Base-by-base conservation (phyloP, 352 stramenopile species). In the Globisporangium alternatum region DNA sequence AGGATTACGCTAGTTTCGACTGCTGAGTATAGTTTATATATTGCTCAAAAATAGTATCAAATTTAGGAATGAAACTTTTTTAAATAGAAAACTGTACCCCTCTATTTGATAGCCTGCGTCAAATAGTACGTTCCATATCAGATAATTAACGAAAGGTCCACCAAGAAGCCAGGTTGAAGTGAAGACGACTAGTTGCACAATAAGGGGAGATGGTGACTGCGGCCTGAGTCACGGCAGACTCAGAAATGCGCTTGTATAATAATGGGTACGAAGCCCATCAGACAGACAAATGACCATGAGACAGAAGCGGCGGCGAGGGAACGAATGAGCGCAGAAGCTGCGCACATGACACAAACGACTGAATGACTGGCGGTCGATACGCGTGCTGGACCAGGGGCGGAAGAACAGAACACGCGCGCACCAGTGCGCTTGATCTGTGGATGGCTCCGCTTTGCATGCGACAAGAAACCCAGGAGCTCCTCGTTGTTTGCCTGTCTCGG, bases 121-220 rank as follows among this genome's bases (percentile, higher is more conserved):
- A 48, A 48, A 22, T 22, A 2, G 22, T 48, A 5, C 4, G 43
- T 13, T 13, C 43, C 17, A 22, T 48, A 48, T 22, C 9, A 8
- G 9, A 4, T 9, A 45, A 9, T 48, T 22, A 22, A 48, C 12
- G 43, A 48, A 22, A 12, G 19, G 19, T 21, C 43, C 35, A 41
- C 9, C 35, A 41, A 41, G 35, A 41, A 60, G 55, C 55, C 55
- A 60, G 55, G 35, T 60, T 60, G 54, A 60, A 60, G 54, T 60
- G 55, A 30, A 25, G 41, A 19, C 12, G 28, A 58, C 19, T n/a
- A 3, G 25, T 61, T 61, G 55, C 55, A 25, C 2, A 31, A 51
- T 61, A 22, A 41, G 55, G 35, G 55, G 54, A 9, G 35, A 15
- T 41, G 9, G 35, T 41, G 35, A 41, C 35, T 41, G 1, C 35